Evolutionary conservation across 306 rosid genomes (phyloP).

Genomic region (Gastrolobium bilobum): DNA sequence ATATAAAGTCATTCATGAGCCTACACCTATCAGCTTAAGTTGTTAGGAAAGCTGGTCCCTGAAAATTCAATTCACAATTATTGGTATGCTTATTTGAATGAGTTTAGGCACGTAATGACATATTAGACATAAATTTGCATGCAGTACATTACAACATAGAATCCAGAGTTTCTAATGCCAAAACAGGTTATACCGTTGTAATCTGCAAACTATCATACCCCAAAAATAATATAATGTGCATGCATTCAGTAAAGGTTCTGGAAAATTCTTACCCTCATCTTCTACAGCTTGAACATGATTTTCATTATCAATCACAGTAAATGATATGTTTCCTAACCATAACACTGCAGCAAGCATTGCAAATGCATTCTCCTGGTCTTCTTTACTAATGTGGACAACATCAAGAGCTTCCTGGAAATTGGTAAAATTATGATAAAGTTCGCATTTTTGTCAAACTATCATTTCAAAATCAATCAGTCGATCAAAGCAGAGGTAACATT

Average conservation of each 20-base stretch:
- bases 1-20: too few species aligned
- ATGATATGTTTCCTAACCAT: constrained; percentile 91
- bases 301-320: constrained; percentile 84
- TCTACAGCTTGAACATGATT: constrained; percentile 82
- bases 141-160: constrained; percentile 30
- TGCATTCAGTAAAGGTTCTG: constrained; percentile 33
- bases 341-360: constrained; percentile 97
- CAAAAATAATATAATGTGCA: not conserved
- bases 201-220: not conserved
- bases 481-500: constrained; percentile 19
- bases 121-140: not conserved
- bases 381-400: constrained; percentile 86
- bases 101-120: constrained; percentile 12
- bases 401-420: constrained; percentile 87
- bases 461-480: constrained; percentile 8
- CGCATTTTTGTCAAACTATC: constrained; percentile 37
- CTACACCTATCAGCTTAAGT: too few species aligned
- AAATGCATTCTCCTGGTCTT: constrained; percentile 85
- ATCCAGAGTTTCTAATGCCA: constrained; percentile 28
- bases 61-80: constrained; percentile 9
- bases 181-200: not conserved
- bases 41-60: constrained; percentile 1
- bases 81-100: constrained; percentile 1
- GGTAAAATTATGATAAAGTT: constrained; percentile 37
- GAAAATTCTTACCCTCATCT: constrained; percentile 75